Evolutionary conservation across 352 stramenopile species (phyloP), one percentile per base, ranked within the genome.

Genomic region (Pythium aristosporum): DNA sequence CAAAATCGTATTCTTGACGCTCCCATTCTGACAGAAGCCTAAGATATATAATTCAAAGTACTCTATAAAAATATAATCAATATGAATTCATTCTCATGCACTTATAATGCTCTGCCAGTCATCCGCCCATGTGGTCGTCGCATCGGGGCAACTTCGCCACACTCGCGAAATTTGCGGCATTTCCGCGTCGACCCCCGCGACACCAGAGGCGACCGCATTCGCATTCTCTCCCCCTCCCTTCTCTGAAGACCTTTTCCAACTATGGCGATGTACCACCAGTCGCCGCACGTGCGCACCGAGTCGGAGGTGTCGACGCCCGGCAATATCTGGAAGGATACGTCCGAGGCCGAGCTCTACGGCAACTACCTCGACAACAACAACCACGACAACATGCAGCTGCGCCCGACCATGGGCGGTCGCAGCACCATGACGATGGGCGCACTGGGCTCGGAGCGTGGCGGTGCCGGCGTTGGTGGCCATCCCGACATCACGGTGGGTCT

Each of bases 401-500:
- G 80, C n/a, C 71, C 77, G 46, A 30, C 25, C 0, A 76, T 79
- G 62, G 53, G 60, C 39, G 61, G 62, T 15, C 71, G 76, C 2
- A 69, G 55, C 21, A 75, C 67, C 36, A 41, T 61, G 57, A 65
- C 47, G 44, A 82, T 73, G 3, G 52, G 68, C 3, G 36, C 64
- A 5, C 53, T 60, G 7, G 53, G 16, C 49, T 30, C 30, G 13
- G 49, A n/a, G n/a, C n/a, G n/a, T n/a, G n/a, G n/a, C n/a, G n/a
- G 53, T 15, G 58, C 59, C 11, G 34, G 49, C 11, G 46, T 58
- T 9, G 34, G 49, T 5, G 49, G 43, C 51, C 84, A 91, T 58
- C 79, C 82, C 30, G 85, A 94, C 42, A 94, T 94, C 60, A 80
- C 80, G 10, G 79, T 94, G 54, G 85, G 85, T 3, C 69, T 88